These are phyloP conservation scores for Eucalyptus lansdowneana DNA, from an alignment of 345 rosid species.

Conservation along the genomic window DNA sequence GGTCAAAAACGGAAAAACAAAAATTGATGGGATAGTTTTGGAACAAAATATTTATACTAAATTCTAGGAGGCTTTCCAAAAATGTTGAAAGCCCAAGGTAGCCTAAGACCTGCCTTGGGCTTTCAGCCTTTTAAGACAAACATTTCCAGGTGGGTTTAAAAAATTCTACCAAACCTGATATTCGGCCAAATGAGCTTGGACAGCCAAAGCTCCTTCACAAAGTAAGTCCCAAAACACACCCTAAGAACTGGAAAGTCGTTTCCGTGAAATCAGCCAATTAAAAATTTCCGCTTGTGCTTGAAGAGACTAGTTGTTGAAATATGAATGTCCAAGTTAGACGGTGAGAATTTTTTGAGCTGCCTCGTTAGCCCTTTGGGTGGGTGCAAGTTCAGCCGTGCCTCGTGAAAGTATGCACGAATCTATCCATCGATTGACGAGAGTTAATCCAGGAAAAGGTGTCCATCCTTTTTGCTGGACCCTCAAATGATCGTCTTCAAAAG, in stretches of 20 bases:
- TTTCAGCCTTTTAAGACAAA: too few species aligned
- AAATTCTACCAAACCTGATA: too few species aligned
- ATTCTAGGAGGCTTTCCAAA: fast-evolving
- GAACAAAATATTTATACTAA: too few species aligned
- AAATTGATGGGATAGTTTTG: too few species aligned
- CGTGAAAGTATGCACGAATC: not conserved
- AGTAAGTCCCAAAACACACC: fast-evolving
- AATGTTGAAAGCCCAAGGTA: too few species aligned
- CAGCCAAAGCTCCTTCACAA: too few species aligned
- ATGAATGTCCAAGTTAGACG: not conserved
- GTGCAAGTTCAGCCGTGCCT: not conserved
- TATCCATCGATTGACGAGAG: not conserved
- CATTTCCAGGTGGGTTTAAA: too few species aligned
- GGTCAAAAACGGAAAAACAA: too few species aligned
- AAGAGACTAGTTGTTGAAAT: not conserved
- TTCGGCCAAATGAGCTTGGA: too few species aligned
- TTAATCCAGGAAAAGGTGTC: not conserved
- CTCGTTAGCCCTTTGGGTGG: not conserved
- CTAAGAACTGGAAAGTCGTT: not conserved
- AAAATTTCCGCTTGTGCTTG: not conserved
- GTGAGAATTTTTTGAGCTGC: not conserved
- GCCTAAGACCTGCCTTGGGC: fast-evolving
- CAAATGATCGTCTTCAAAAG: not conserved
- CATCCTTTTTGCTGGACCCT: not conserved
- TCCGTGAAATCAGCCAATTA: not conserved